Base-by-base conservation (phyloP, 1,284 basidiomycete genomes). In the Apiotrichum mycotoxinovorans region DNA sequence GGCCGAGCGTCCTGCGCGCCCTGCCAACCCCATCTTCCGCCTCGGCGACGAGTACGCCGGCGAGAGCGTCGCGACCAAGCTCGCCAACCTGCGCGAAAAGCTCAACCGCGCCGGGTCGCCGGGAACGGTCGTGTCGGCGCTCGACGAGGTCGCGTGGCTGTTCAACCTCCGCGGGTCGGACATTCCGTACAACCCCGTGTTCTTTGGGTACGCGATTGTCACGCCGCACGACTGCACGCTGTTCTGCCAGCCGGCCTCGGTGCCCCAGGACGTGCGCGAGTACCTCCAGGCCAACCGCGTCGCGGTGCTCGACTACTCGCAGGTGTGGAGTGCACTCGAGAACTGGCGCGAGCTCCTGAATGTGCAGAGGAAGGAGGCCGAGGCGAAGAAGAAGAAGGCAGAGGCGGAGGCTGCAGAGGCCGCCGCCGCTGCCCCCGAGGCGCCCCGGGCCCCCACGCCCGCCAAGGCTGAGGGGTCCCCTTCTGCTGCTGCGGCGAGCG, bases 101-200 rank as follows among this genome's bases (percentile, higher is more conserved):
- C 68, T 93, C 51, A 68, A 69, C 54, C 85, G 85, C 78, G 83
- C 84, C 64, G 83, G 87, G 17, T 81, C 82, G 1, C 81, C 83
- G 34, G 87, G 87, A 1, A 77, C 88, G 40, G 85, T 93, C 4
- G 82, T 95, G 11, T 87, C 82, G 23, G 84, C 87, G 80, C 83
- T 97, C 10, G 92, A 95, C 72, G 92, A 95, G 70, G 84, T 91
- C 45, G 91, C 90, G 0, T 93, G 95, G 95, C 73, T 96, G 30
- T 91, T 97, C 79, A 98, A 98, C 76, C 80, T 98, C 43, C 86
- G 95, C 59, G 93, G 94, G 1, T 84, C 85, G 2, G 94, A 98
- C 73, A 95, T 98, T 61, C 87, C 87, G 38, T 98, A 84, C 79
- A 98, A 96, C 71, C 92, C 92, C 62, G 94, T 98, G 23, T 98